A percentile compares a stretch with the other conserved stretches of the same genome.
Evolutionary conservation across 73 alveolate genomes (phyloP).

Genomic region (Uronychia binucleata): DNA sequence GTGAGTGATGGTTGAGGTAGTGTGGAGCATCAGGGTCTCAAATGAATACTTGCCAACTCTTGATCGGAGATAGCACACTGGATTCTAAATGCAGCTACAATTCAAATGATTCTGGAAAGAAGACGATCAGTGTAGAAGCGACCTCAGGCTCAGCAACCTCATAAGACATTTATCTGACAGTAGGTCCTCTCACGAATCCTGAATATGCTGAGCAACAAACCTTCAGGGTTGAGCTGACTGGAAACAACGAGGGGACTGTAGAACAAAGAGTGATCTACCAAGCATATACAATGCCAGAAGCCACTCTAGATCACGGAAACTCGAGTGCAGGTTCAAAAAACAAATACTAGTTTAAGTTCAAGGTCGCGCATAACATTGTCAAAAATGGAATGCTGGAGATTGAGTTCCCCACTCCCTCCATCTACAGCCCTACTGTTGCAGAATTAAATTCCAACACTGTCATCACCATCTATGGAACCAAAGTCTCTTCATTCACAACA

Average conservation of each 20-base stretch:
- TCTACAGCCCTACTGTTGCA: not conserved
- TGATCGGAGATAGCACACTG: not conserved
- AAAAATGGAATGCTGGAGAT: conserved; percentile 5
- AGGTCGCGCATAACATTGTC: conserved; percentile 2
- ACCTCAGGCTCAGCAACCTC: not conserved
- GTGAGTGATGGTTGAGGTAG: too few species aligned
- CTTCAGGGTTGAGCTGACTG: not conserved
- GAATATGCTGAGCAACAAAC: not conserved
- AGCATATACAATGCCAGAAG: not conserved
- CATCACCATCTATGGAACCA: not conserved
- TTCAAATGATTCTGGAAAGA: not conserved
- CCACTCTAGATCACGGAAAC: not conserved
- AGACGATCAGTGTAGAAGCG: not conserved
- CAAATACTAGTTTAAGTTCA: not conserved
- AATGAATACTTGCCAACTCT: not conserved
- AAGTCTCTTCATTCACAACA: conserved; percentile 6
- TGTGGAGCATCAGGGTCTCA: too few species aligned
- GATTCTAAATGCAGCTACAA: not conserved
- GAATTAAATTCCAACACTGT: not conserved
- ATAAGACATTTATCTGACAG: not conserved
- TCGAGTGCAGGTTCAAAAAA: not conserved
- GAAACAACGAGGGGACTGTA: not conserved
- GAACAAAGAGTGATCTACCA: not conserved
- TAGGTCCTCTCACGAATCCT: not conserved
- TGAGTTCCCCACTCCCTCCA: not conserved